A percentile compares a stretch with the other conserved stretches of the same genome.
phyloP scores from a whole-genome alignment of 257 asterid genomes.

The Solanum sejunctum region DNA sequence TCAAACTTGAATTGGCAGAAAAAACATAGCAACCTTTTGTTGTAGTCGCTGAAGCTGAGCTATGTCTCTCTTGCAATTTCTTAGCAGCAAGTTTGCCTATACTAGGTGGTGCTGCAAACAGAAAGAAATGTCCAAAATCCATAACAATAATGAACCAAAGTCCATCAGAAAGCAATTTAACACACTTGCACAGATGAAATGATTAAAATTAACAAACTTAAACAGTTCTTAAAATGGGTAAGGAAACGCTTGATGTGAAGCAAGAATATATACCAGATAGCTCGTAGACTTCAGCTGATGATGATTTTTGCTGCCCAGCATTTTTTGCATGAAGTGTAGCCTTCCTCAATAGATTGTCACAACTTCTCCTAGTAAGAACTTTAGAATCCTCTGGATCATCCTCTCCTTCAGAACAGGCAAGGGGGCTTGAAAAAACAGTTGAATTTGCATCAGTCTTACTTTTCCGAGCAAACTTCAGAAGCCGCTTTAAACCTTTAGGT shows the following conservation, averaged over 20 bases:
- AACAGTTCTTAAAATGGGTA: background rate
- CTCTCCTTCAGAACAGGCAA: slow-evolving; percentile 89
- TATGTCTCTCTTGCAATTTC: slow-evolving; percentile 52
- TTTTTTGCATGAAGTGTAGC: slow-evolving; percentile 58
- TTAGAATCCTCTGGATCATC: slow-evolving; percentile 78
- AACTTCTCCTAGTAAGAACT: slow-evolving; percentile 31
- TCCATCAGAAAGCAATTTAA: background rate
- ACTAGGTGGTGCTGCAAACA: slow-evolving; percentile 47
- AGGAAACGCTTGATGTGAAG: background rate
- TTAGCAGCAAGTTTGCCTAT: slow-evolving; percentile 26
- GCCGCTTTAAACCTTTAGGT: slow-evolving; percentile 94
- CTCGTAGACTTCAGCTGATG: slow-evolving; percentile 11
- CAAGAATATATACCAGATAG: slow-evolving; percentile 33
- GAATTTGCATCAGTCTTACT: slow-evolving; percentile 63
- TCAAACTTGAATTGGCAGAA: background rate
- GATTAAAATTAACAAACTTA: background rate
- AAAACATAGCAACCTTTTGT: slow-evolving; percentile 43
- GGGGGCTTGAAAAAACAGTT: slow-evolving; percentile 68
- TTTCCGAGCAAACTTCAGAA: slow-evolving; percentile 89
- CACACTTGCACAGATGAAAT: background rate
- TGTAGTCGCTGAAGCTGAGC: slow-evolving; percentile 41
- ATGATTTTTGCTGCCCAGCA: slow-evolving; percentile 31
- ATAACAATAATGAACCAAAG: background rate
- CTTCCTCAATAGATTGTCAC: slow-evolving; percentile 66
- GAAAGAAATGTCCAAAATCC: background rate